Percentiles rank a stretch among this genome's conserved stretches.
phyloP scores from a whole-genome alignment of 2,329 filamentous ascomycete genomes.

The Penicillium nordicum region DNA sequence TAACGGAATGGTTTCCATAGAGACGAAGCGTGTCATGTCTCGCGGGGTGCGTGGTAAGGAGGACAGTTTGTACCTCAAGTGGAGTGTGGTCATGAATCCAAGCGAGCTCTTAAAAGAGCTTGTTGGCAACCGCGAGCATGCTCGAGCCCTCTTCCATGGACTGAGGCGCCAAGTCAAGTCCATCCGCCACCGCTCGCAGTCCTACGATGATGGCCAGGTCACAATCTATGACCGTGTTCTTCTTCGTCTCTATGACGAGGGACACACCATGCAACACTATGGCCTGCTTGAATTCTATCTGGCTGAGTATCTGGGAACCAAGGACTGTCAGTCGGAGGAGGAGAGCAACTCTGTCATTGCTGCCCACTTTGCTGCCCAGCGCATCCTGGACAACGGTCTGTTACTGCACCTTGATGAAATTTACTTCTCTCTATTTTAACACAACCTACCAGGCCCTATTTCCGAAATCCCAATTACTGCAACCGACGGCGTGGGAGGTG shows the following conservation, averaged over 20 bases:
- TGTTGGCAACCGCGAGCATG: slow-evolving; percentile 22
- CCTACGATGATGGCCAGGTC: slow-evolving; percentile 33
- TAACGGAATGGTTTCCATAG: not conserved
- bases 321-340: slow-evolving; percentile 12
- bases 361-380: slow-evolving; percentile 28
- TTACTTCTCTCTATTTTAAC: not conserved
- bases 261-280: slow-evolving; percentile 27
- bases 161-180: slow-evolving; percentile 36
- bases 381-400: slow-evolving; percentile 20
- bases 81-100: slow-evolving; percentile 16
- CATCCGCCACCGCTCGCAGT: slow-evolving; percentile 35
- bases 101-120: slow-evolving; percentile 31
- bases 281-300: slow-evolving; percentile 40
- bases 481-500: not conserved
- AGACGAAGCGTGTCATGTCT: not conserved
- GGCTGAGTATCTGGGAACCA: slow-evolving; percentile 38
- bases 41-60: not conserved
- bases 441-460: not conserved
- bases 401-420: not conserved
- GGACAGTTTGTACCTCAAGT: slow-evolving; percentile 11
- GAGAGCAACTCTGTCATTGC: slow-evolving; percentile 26
- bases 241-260: slow-evolving; percentile 33
- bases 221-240: slow-evolving; percentile 43
- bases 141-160: slow-evolving; percentile 29
- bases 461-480: not conserved